These are phyloP conservation scores for Bryum argenteum DNA, from an alignment of 225 moss, liverwort and hornwort genomes.

Conservation along the genomic window DNA sequence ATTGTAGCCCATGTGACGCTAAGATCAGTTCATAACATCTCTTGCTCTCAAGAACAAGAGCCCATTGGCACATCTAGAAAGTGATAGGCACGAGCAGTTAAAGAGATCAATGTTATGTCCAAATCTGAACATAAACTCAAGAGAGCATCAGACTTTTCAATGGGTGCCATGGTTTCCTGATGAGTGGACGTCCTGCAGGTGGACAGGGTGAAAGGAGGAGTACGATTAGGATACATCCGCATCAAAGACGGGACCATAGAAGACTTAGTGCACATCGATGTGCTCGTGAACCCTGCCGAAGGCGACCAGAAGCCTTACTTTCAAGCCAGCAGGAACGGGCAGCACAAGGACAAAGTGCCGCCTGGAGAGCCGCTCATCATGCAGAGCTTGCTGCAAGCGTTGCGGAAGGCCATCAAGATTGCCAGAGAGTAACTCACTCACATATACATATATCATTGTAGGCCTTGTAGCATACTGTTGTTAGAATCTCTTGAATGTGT, in stretches of 20 bases:
- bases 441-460: background rate
- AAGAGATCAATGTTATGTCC: too few species aligned
- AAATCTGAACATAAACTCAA: too few species aligned
- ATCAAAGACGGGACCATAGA: conserved; percentile 63
- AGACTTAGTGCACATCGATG: conserved; percentile 88
- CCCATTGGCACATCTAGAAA: too few species aligned
- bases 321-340: conserved; percentile 74
- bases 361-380: conserved; percentile 88
- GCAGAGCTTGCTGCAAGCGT: conserved; percentile 89
- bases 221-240: conserved; percentile 82
- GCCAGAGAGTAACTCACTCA: conserved; percentile 48
- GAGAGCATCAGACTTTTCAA: too few species aligned
- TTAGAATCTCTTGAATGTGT: background rate
- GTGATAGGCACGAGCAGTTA: too few species aligned
- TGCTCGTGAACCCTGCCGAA: conserved; percentile 52
- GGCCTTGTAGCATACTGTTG: conserved; percentile 6
- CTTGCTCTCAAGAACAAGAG: too few species aligned
- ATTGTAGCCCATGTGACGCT: too few species aligned
- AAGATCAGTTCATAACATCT: too few species aligned
- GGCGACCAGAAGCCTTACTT: conserved; percentile 73
- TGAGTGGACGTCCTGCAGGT: conserved; percentile 47
- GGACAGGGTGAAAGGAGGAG: conserved; percentile 91
- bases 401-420: conserved; percentile 62
- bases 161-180: background rate
- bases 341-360: conserved; percentile 66